phyloP scores from a whole-genome alignment of 345 rosid genomes.

The Mallotus nudiflorus region DNA sequence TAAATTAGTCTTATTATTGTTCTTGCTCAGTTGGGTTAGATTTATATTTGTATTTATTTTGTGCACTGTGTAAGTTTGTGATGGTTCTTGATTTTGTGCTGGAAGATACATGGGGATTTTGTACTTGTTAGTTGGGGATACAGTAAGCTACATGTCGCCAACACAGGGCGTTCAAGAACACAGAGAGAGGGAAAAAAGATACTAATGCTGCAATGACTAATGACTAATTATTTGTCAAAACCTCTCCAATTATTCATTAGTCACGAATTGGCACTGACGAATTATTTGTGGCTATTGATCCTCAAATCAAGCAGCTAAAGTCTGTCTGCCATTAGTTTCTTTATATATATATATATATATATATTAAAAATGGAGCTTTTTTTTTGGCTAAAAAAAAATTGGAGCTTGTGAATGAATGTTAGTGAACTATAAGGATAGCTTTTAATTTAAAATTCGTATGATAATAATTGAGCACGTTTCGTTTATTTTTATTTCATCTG shows the following conservation, averaged over 20 bases:
- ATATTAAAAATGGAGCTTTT: too few species aligned
- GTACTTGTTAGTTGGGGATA: slow-evolving; percentile 94
- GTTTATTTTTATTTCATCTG: too few species aligned
- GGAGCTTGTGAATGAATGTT: too few species aligned
- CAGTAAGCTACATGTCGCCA: slow-evolving; percentile 91
- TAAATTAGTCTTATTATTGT: not conserved
- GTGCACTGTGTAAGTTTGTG: not conserved
- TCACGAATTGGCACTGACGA: slow-evolving; percentile 94
- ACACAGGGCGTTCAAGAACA: slow-evolving; percentile 71
- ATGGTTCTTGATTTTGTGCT: slow-evolving; percentile 15
- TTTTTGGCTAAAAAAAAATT: too few species aligned
- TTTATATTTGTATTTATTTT: too few species aligned
- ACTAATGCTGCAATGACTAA: slow-evolving; percentile 89
- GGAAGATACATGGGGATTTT: slow-evolving; percentile 90
- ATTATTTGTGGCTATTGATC: slow-evolving; percentile 84
- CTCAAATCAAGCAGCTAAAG: slow-evolving; percentile 92
- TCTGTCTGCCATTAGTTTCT: too few species aligned
- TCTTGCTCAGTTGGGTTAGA: not conserved
- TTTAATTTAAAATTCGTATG: too few species aligned
- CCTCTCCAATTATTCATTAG: slow-evolving; percentile 67
- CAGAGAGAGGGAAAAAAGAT: slow-evolving; percentile 87
- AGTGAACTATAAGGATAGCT: too few species aligned
- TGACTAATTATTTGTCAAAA: slow-evolving; percentile 77
- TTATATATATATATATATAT: too few species aligned
- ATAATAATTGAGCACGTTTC: too few species aligned